A percentile compares a stretch with the other conserved stretches of the same genome.
These are phyloP conservation scores for Podospora pseudocomata DNA, from an alignment of 495 filamentous ascomycete species.

Conservation along the genomic window DNA sequence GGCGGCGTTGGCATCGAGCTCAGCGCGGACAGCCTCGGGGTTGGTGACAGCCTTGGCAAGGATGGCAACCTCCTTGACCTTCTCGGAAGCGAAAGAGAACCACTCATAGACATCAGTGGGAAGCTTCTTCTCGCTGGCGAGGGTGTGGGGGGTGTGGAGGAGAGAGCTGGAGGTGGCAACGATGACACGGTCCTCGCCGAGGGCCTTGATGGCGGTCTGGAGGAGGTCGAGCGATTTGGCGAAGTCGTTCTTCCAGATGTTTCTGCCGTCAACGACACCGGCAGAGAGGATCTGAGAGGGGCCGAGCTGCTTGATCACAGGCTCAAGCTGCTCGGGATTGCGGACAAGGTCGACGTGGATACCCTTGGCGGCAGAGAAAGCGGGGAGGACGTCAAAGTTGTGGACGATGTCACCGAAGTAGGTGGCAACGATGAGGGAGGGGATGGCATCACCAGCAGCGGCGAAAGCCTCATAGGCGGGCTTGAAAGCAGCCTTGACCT, in stretches of 20 bases:
- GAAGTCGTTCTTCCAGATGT: constrained; percentile 99
- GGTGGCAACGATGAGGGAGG: constrained; percentile 80
- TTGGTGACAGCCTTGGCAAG: constrained; percentile 96
- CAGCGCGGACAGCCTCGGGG: constrained; percentile 74
- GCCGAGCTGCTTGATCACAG: constrained; percentile 83
- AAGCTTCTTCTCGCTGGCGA: constrained; percentile 95
- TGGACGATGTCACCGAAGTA: constrained; percentile 99
- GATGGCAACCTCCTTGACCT: constrained; percentile 82
- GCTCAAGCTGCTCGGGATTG: constrained; percentile 95
- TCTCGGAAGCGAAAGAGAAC: constrained; percentile 98
- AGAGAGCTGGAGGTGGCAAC: constrained; percentile 95
- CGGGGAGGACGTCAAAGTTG: constrained; percentile 86
- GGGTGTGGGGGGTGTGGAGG: constrained; percentile 95
- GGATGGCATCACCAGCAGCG: constrained; percentile 68
- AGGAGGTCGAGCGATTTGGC: constrained; percentile 82
- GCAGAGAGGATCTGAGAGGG: constrained; percentile 83
- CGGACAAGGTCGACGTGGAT: constrained; percentile 95
- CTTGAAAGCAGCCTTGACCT: constrained; percentile 96
- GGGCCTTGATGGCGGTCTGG: constrained; percentile 83
- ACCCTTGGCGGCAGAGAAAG: constrained; percentile 60
- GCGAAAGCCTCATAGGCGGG: constrained; percentile 87
- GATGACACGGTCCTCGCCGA: constrained; percentile 93
- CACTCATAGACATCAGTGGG: constrained; percentile 88
- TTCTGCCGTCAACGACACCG: constrained; percentile 96
- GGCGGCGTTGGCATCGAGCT: constrained; percentile 92